These are phyloP conservation scores for Tricholoma hemisulphureum DNA, from an alignment of 768 basidiomycete species.

Conservation along the genomic window DNA sequence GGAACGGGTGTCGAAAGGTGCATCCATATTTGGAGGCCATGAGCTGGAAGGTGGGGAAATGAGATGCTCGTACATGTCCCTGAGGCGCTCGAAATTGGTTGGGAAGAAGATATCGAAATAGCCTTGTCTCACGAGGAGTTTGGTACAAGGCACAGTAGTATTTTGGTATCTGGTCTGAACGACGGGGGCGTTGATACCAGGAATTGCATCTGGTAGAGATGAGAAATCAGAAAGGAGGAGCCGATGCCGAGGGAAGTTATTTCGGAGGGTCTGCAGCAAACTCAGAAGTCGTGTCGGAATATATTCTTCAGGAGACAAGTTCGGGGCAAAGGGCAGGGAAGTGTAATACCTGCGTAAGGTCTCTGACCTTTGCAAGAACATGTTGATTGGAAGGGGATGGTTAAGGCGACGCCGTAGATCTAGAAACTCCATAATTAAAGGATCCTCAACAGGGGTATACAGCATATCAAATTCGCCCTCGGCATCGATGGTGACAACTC, in stretches of 20 bases:
- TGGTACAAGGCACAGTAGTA: conserved; percentile 84
- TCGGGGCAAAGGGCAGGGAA: conserved; percentile 84
- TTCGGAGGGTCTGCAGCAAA: conserved; percentile 79
- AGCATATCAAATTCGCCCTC: conserved; percentile 81
- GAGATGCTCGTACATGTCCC: conserved; percentile 88
- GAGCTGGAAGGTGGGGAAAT: conserved; percentile 55
- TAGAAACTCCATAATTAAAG: conserved; percentile 78
- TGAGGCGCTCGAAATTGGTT: conserved; percentile 78
- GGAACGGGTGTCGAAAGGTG: conserved; percentile 36
- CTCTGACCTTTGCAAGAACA: conserved; percentile 52
- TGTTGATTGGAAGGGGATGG: conserved; percentile 57
- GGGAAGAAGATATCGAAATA: conserved; percentile 99
- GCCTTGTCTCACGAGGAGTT: conserved; percentile 89
- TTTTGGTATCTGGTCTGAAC: conserved; percentile 91
- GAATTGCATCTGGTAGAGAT: conserved; percentile 80
- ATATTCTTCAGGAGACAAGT: conserved; percentile 84
- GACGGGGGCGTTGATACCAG: conserved; percentile 79
- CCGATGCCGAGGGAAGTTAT: conserved; percentile 88
- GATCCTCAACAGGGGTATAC: conserved; percentile 83
- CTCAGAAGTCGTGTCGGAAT: conserved; percentile 88
- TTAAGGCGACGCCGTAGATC: conserved; percentile 58
- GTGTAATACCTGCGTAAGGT: conserved; percentile 63
- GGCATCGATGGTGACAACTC: conserved; percentile 72
- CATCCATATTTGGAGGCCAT: conserved; percentile 22
- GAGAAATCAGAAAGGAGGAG: conserved; percentile 93